Conservation (phyloP, 208 protist species). For the Trypanosoma melophagium region DNA sequence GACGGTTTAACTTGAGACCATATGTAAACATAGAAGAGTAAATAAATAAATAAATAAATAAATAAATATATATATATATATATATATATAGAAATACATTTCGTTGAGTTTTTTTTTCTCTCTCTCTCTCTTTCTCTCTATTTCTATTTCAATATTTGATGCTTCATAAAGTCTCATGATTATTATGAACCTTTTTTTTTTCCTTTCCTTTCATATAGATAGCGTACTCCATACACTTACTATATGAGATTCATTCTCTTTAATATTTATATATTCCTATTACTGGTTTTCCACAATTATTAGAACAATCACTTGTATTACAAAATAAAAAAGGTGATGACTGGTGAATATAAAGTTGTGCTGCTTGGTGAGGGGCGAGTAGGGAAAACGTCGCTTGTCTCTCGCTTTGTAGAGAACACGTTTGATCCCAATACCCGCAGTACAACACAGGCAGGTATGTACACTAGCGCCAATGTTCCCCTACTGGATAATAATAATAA, state of each 20-base stretch:
- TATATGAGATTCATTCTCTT: no score
- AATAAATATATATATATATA: slow-evolving; percentile 26
- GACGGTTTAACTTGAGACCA: slow-evolving; percentile 9
- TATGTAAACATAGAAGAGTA: not conserved
- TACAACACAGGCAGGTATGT: slow-evolving; percentile 73
- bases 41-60: slow-evolving; percentile 4
- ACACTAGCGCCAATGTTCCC: slow-evolving; percentile 52
- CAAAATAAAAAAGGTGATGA: not conserved
- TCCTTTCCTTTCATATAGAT: not conserved
- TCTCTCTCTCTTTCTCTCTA: slow-evolving; percentile 7
- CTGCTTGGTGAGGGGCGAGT: slow-evolving; percentile 83
- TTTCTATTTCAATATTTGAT: slow-evolving; percentile 13
- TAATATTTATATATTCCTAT: slow-evolving; percentile 16
- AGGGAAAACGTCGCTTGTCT: slow-evolving; percentile 83
- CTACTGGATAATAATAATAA: slow-evolving; percentile 32
- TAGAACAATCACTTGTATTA: not conserved
- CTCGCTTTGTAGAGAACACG: slow-evolving; percentile 64
- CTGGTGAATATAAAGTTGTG: slow-evolving; percentile 63
- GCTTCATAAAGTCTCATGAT: not conserved
- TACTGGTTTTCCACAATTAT: not conserved
- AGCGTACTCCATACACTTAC: no score
- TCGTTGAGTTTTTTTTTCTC: not conserved
- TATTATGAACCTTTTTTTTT: not conserved
- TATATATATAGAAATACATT: slow-evolving; percentile 8
- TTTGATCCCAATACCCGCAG: slow-evolving; percentile 65